Conservation (phyloP, 257 asterid species). For the Ilex asprella region DNA sequence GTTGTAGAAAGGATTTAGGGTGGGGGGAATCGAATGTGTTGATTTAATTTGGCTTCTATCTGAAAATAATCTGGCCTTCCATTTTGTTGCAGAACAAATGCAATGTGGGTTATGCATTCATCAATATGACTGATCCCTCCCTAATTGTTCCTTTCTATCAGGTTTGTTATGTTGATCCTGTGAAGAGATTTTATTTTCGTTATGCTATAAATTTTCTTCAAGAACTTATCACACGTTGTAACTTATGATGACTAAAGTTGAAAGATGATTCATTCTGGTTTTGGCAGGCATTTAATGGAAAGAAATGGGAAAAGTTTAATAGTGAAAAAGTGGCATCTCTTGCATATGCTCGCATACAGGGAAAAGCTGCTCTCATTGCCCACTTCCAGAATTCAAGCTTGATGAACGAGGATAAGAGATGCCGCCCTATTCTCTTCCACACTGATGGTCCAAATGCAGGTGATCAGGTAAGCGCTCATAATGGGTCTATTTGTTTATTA, state of each 20-base stretch:
- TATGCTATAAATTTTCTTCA: neutral
- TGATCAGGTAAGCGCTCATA: conserved; percentile 66
- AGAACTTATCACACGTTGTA: neutral
- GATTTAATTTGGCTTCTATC: neutral
- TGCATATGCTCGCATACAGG: conserved; percentile 99
- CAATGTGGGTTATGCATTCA: conserved; percentile 97
- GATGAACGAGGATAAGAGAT: conserved; percentile 99
- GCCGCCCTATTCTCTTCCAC: conserved; percentile 96
- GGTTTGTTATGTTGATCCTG: conserved; percentile 29
- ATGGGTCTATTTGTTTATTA: neutral
- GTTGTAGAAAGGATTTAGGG: neutral
- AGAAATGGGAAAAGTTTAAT: conserved; percentile 98
- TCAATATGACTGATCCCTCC: conserved; percentile 91
- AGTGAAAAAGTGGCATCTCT: conserved; percentile 97
- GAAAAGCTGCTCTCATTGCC: conserved; percentile 90
- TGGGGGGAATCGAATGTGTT: neutral
- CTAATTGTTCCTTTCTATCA: conserved; percentile 78
- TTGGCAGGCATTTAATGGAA: conserved; percentile 84
- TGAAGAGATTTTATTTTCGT: conserved; percentile 9
- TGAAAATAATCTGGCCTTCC: neutral
- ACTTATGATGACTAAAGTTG: neutral
- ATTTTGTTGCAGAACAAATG: conserved; percentile 85
- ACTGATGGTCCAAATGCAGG: conserved; percentile 99
- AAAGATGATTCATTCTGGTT: conserved; percentile 1
- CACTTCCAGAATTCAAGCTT: conserved; percentile 98